Evolutionary conservation across 345 rosid genomes (phyloP).

Genomic region (Camelina hispida): DNA sequence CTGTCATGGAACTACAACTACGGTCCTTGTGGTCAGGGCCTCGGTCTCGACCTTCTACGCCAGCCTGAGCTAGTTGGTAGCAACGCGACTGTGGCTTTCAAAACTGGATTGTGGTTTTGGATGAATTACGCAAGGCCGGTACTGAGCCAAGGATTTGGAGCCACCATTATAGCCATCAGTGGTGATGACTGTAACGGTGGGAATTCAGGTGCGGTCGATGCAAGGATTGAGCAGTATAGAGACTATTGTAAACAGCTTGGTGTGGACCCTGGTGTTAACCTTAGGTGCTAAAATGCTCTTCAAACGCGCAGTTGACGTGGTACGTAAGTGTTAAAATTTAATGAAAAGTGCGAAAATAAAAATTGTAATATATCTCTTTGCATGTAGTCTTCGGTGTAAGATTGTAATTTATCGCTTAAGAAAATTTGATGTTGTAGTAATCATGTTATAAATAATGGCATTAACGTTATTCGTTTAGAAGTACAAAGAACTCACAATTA

Average conservation of each 20-base stretch:
- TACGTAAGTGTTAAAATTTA: background rate
- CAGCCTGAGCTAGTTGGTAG: constrained; percentile 55
- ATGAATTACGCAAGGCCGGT: constrained; percentile 50
- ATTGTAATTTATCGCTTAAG: background rate
- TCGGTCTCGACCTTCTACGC: constrained; percentile 44
- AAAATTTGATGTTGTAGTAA: background rate
- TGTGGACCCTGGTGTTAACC: constrained; percentile 48
- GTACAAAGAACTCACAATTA: too few relatives aligned
- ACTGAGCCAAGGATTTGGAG: constrained; percentile 56
- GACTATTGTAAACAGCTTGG: constrained; percentile 51
- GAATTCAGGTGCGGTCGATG: constrained; percentile 42
- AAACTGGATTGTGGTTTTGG: constrained; percentile 65
- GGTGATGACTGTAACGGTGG: constrained; percentile 54
- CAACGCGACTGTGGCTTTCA: constrained; percentile 49
- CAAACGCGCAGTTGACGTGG: background rate
- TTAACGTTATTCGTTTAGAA: too few relatives aligned
- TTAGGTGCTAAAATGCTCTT: constrained; percentile 40
- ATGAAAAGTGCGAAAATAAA: background rate
- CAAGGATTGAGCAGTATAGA: constrained; percentile 45
- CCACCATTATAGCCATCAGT: constrained; percentile 55
- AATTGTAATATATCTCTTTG: background rate
- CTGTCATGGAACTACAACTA: constrained; percentile 65
- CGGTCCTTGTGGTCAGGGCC: constrained; percentile 51
- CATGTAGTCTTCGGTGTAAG: background rate
- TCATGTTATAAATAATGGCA: too few relatives aligned